These are phyloP conservation scores for Hymenoscyphus repandus DNA, from an alignment of 2,329 filamentous ascomycete species.

Conservation along the genomic window DNA sequence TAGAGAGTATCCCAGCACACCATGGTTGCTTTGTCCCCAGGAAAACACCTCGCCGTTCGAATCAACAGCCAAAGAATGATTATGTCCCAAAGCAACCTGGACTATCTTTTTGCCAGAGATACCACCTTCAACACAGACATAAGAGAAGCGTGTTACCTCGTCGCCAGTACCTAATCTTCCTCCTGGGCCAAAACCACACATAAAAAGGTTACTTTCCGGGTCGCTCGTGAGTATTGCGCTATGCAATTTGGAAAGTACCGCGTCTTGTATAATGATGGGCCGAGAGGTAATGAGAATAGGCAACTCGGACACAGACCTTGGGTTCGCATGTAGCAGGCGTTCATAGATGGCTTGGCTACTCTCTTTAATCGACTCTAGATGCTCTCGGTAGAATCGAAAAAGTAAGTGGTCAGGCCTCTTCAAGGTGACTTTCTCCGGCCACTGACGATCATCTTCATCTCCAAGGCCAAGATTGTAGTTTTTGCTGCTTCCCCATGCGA, in stretches of 20 bases:
- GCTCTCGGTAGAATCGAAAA: constrained; percentile 65
- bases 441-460: constrained; percentile 93
- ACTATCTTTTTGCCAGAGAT: constrained; percentile 69
- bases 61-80: constrained; percentile 82
- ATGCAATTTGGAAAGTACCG: constrained; percentile 85
- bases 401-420: constrained; percentile 74
- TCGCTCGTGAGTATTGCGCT: constrained; percentile 85
- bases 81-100: constrained; percentile 81
- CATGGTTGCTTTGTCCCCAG: constrained; percentile 85
- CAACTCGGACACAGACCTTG: constrained; percentile 45
- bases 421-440: constrained; percentile 76
- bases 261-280: constrained; percentile 72
- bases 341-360: constrained; percentile 17
- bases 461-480: constrained; percentile 89
- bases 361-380: constrained; percentile 40
- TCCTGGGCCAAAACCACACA: constrained; percentile 87
- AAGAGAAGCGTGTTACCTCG: constrained; percentile 83
- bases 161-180: constrained; percentile 86
- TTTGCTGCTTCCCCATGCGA: constrained; percentile 93
- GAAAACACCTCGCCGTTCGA: constrained; percentile 88
- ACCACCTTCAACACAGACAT: constrained; percentile 70
- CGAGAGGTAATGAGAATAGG: constrained; percentile 68
- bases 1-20: constrained; percentile 79
- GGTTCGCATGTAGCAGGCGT: constrained; percentile 13
- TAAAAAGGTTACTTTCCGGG: constrained; percentile 82